A percentile compares a stretch with the other conserved stretches of the same genome.
These are phyloP conservation scores for Eucalyptus pauciflora DNA, from an alignment of 345 rosid species.

Conservation along the genomic window DNA sequence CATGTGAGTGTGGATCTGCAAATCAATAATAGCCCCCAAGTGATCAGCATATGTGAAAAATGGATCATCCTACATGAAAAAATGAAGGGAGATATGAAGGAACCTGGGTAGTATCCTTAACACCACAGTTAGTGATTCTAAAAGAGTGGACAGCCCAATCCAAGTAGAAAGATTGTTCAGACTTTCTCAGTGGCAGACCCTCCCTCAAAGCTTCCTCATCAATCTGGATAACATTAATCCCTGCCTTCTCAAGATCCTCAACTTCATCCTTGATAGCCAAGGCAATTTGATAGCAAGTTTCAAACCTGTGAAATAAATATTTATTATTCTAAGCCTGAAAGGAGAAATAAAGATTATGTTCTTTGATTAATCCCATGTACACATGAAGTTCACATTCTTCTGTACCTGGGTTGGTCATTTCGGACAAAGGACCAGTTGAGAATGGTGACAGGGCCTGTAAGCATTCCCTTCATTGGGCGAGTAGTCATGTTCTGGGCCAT, in stretches of 20 bases:
- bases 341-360: neutral
- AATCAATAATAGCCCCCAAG: neutral
- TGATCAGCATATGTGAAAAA: no score
- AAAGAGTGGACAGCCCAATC: constrained; percentile 99
- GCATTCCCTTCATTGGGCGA: constrained; percentile 54
- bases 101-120: constrained; percentile 86
- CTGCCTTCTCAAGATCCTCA: constrained; percentile 86
- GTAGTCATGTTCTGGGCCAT: rapidly evolving
- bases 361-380: neutral
- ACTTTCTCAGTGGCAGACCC: constrained; percentile 90
- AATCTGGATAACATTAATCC: constrained; percentile 77
- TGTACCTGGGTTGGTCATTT: constrained; percentile 92
- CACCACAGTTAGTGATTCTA: constrained; percentile 85
- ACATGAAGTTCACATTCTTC: neutral
- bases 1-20: constrained; percentile 72
- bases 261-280: constrained; percentile 96
- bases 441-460: constrained; percentile 94
- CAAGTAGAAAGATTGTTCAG: constrained; percentile 85
- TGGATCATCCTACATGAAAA: rapidly evolving
- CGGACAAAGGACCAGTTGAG: constrained; percentile 95
- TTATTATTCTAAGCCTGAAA: neutral
- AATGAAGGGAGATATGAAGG: no score
- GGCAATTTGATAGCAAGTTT: constrained; percentile 94
- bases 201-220: constrained; percentile 96
- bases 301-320: constrained; percentile 22